A percentile compares a stretch with the other conserved stretches of the same genome.
These are phyloP conservation scores for Fusarium sp. DNA, from an alignment of 2,329 filamentous ascomycete genomes.

Conservation along the genomic window DNA sequence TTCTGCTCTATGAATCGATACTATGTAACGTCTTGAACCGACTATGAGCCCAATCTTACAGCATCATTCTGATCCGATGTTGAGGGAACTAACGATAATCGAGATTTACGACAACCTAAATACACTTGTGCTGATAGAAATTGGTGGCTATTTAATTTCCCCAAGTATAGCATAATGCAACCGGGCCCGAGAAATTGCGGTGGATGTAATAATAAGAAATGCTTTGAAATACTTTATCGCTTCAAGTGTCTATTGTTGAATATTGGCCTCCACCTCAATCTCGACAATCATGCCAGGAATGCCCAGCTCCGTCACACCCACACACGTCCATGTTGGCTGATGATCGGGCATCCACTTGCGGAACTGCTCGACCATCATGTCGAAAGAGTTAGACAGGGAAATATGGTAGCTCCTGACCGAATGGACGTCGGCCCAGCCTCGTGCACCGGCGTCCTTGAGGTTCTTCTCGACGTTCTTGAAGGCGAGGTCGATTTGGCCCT, in stretches of 20 bases:
- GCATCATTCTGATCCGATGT: too few species aligned
- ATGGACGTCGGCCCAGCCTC: conserved; percentile 70
- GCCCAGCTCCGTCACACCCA: conserved; percentile 66
- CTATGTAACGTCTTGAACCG: too few species aligned
- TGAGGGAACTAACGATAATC: too few species aligned
- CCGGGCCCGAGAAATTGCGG: too few species aligned
- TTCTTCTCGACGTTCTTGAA: conserved; percentile 70
- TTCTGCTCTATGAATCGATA: too few species aligned
- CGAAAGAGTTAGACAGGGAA: conserved; percentile 58
- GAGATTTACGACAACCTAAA: too few species aligned
- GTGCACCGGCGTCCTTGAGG: conserved; percentile 67
- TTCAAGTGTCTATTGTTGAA: conserved; percentile 13
- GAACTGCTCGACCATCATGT: conserved; percentile 63
- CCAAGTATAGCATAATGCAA: too few species aligned
- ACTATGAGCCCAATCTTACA: too few species aligned
- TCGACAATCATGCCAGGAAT: conserved; percentile 69
- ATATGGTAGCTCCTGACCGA: conserved; percentile 63
- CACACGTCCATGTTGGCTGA: conserved; percentile 67
- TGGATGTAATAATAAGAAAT: too few species aligned
- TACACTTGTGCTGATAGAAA: too few species aligned
- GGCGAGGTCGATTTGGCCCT: conserved; percentile 65
- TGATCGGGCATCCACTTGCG: conserved; percentile 67
- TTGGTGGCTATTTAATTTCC: too few species aligned
- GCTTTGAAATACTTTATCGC: too few species aligned
- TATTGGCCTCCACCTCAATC: conserved; percentile 68